phyloP scores from a whole-genome alignment of 805 yeast species.

The Yarrowia sp. region DNA sequence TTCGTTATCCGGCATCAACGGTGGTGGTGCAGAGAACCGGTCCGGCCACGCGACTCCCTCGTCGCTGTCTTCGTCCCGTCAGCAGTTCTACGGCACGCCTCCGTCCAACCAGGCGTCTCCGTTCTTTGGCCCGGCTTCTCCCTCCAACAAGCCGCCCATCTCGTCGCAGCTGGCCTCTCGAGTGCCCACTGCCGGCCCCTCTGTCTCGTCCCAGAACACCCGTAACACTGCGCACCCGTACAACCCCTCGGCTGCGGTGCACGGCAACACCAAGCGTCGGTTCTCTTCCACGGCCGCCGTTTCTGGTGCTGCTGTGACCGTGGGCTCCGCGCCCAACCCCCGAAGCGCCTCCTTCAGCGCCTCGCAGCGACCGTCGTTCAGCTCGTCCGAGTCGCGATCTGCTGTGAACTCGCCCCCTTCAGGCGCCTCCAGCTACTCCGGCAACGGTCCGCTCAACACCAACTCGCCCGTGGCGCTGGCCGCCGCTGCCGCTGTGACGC shows the following conservation, averaged over 20 bases:
- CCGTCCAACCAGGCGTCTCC: constrained; percentile 24
- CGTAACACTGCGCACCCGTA: constrained; percentile 16
- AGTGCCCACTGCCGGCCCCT: neutral
- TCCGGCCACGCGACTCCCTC: constrained; percentile 10
- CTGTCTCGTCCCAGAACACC: neutral
- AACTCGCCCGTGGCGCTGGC: constrained; percentile 85
- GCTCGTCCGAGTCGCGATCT: neutral
- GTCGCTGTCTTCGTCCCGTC: constrained; percentile 4
- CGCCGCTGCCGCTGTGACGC: constrained; percentile 81
- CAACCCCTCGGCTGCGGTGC: neutral
- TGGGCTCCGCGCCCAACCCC: constrained; percentile 14
- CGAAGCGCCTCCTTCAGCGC: constrained; percentile 12
- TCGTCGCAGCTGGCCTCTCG: constrained; percentile 4
- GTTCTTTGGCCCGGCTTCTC: constrained; percentile 13
- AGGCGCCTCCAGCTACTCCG: neutral
- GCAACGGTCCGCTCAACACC: constrained; percentile 44
- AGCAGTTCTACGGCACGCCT: constrained; percentile 20
- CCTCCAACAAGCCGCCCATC: constrained; percentile 1
- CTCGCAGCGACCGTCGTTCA: constrained; percentile 4
- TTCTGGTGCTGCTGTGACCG: neutral
- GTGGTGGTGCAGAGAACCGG: neutral
- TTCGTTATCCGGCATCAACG: neutral
- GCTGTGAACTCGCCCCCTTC: neutral
- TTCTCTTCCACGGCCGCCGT: constrained; percentile 4
- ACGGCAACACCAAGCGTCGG: constrained; percentile 11